These are phyloP conservation scores for Scheffersomyces lignosus DNA, from an alignment of 805 yeast genomes.

Conservation along the genomic window DNA sequence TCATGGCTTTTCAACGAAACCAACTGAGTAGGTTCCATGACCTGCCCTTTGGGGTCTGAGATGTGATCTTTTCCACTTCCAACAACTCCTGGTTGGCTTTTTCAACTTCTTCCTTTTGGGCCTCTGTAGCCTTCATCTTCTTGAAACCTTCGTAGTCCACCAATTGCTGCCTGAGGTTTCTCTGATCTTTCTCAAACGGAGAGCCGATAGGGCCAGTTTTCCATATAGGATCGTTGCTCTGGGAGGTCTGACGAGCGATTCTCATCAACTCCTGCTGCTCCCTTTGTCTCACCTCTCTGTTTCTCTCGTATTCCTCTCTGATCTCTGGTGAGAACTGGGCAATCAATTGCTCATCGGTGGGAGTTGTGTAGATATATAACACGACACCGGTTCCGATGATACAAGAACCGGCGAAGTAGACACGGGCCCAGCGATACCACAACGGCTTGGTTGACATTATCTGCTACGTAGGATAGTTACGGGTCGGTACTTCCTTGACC, in stretches of 20 bases:
- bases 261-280: conserved; percentile 73
- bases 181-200: conserved; percentile 60
- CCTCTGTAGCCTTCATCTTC: conserved; percentile 43
- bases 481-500: conserved; percentile 4
- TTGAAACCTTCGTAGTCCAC: conserved; percentile 49
- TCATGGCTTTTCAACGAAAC: too few species aligned
- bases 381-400: conserved; percentile 74
- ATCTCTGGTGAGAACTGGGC: conserved; percentile 80
- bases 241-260: conserved; percentile 61
- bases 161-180: conserved; percentile 34
- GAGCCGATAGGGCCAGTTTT: conserved; percentile 67
- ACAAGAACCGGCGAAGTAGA: conserved; percentile 59
- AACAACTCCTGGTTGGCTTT: conserved; percentile 28
- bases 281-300: conserved; percentile 57
- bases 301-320: conserved; percentile 68
- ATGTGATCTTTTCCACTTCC: conserved; percentile 26
- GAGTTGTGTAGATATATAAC: conserved; percentile 71
- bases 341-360: conserved; percentile 80
- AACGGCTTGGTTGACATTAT: conserved; percentile 37
- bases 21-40: conserved; percentile 9
- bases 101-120: conserved; percentile 35
- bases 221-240: conserved; percentile 80
- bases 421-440: conserved; percentile 61
- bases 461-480: conserved; percentile 1
- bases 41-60: conserved; percentile 24